Evolutionary conservation across 2,329 filamentous ascomycete genomes (phyloP), one percentile per base, ranked within the genome.

Genomic region (Colletotrichum sp.): DNA sequence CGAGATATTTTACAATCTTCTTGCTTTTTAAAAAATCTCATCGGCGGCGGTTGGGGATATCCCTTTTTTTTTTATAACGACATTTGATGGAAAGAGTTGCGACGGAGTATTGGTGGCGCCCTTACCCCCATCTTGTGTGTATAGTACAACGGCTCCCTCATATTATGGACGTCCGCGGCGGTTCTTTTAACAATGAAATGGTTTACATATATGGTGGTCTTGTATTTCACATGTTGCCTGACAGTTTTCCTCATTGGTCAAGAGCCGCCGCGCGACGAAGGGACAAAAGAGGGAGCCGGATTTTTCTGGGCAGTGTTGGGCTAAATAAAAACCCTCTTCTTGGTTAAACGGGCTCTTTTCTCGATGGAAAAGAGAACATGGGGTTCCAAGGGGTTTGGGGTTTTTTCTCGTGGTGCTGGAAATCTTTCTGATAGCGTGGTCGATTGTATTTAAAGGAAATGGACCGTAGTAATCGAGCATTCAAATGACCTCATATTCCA

Each of bases 71-170:
- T 52, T 70, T 72, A 48, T 65, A 65, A 76, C 70, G 74, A 76
- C 65, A 66, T 74, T 48, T 32, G 59, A 76, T 74, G 74, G 74
- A 60, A 65, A 76, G 70, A 62, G 70, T 74, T 39, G 65, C 65
- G 48, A 74, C 65, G 64, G 70, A 76, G 74, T 76, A 68, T 26
- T 52, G 44, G 65, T 64, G 48, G 55, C 70, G 44, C 64, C 59
- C 70, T 73, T 34, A 52, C 44, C 44, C 48, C 74, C 65, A 76
- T 76, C 59, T 69, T 70, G 57, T 76, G 69, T 75, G 74, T 69
- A 74, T 73, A 76, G 70, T 76, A 76, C 70, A 39, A 74, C 52
- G 73, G 74, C 24, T 22, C 65, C 74, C 55, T 69, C 32, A 65
- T 74, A 69, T 74, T 76, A 74, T 69, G 74, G 64, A 65, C 16